A percentile compares a stretch with the other conserved stretches of the same genome.
Evolutionary conservation across 805 yeast genomes (phyloP).

Genomic region (Lipomyces mesembrius): DNA sequence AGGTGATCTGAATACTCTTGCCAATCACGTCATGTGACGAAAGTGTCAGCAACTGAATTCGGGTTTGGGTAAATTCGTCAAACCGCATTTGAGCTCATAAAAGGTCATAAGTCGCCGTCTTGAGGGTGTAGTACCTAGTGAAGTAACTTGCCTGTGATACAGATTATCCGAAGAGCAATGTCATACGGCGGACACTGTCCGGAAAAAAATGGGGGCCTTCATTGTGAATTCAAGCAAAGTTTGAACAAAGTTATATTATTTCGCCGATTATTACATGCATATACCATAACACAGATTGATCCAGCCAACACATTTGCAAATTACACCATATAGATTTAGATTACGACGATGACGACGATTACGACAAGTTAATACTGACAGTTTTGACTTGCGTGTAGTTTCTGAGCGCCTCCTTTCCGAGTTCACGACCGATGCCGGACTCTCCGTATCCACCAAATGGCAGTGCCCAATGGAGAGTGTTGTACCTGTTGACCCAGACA

Average conservation of each 20-base stretch:
- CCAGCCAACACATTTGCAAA: not conserved
- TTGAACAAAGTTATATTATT: not conserved
- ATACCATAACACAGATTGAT: not conserved
- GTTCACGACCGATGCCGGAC: constrained; percentile 81
- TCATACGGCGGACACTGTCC: too few species aligned
- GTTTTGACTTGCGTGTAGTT: constrained; percentile 78
- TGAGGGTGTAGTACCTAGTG: too few species aligned
- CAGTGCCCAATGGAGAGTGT: constrained; percentile 67
- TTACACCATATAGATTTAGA: not conserved
- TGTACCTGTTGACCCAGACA: constrained; percentile 88
- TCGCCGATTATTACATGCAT: not conserved
- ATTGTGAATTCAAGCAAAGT: too few species aligned
- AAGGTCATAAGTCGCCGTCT: too few species aligned
- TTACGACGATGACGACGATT: not conserved
- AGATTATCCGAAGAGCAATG: too few species aligned
- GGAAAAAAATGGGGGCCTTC: too few species aligned
- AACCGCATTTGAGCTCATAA: too few species aligned
- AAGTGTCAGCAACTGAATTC: not conserved
- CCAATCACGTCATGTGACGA: not conserved
- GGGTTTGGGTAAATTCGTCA: not conserved
- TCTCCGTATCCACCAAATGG: constrained; percentile 84
- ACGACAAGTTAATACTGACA: constrained; percentile 66
- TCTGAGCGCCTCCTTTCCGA: constrained; percentile 73
- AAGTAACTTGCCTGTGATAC: too few species aligned
- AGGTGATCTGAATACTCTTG: not conserved